Conservation (phyloP, 2,329 filamentous ascomycete species). For the Diaporthe ampelina region DNA sequence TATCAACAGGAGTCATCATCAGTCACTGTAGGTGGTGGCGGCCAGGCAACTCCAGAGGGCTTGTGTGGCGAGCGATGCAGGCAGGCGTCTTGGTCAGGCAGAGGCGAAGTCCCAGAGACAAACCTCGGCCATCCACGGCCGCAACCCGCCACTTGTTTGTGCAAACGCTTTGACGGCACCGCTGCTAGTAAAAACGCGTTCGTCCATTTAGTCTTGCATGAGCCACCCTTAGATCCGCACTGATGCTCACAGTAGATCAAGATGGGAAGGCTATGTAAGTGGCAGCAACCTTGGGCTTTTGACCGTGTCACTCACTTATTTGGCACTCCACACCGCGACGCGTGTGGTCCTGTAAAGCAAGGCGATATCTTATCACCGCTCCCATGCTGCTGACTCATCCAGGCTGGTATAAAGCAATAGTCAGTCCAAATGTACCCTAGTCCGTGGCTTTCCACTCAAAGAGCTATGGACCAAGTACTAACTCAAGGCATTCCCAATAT, state of each 20-base stretch:
- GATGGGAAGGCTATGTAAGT: neutral
- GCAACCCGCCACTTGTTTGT: slow-evolving; percentile 11
- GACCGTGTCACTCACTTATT: neutral
- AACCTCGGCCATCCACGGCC: neutral
- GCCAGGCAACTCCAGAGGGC: neutral
- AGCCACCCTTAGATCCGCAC: neutral
- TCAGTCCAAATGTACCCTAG: neutral
- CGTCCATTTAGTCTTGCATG: neutral
- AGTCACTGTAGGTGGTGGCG: neutral
- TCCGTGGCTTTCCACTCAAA: too few species aligned
- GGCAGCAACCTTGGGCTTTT: neutral
- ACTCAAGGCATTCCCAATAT: too few species aligned
- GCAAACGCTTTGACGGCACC: slow-evolving; percentile 27
- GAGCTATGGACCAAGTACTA: too few species aligned
- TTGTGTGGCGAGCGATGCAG: slow-evolving; percentile 22
- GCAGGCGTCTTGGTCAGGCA: slow-evolving; percentile 10
- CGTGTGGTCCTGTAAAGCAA: neutral
- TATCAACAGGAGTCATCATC: neutral
- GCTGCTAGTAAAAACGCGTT: slow-evolving; percentile 9
- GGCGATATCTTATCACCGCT: neutral
- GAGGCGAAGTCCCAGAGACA: neutral
- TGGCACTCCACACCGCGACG: neutral
- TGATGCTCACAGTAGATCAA: neutral
- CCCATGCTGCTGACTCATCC: neutral
- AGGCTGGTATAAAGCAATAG: neutral